Evolutionary conservation across 495 filamentous ascomycete genomes (phyloP).

Genomic region (Niebla homalea): DNA sequence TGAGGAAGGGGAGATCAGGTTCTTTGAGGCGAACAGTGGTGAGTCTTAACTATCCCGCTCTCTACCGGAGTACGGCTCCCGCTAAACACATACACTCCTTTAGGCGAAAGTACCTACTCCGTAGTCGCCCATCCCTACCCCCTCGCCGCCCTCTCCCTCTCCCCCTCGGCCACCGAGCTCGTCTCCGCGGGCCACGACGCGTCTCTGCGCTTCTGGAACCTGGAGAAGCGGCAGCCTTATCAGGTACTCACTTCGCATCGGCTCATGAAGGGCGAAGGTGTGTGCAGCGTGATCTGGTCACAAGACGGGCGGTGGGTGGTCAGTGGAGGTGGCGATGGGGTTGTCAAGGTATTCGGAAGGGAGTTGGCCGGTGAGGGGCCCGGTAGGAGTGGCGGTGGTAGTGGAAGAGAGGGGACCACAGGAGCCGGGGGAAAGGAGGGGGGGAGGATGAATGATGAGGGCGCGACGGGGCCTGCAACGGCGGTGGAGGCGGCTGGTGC

Average conservation of each 20-base stretch:
- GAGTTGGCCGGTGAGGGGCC: constrained; percentile 18
- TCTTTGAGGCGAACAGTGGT: constrained; percentile 99
- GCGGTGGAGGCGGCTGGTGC: no score
- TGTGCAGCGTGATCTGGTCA: constrained; percentile 87
- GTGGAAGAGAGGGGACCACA: neutral
- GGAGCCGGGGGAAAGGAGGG: no score
- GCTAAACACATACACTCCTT: neutral
- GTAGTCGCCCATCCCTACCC: constrained; percentile 94
- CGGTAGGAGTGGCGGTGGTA: neutral
- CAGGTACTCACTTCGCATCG: constrained; percentile 89
- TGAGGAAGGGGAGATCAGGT: constrained; percentile 86
- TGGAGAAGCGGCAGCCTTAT: constrained; percentile 84
- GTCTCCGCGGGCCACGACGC: constrained; percentile 95
- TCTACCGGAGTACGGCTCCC: neutral
- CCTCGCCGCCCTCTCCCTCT: constrained; percentile 80
- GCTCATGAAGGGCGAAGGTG: constrained; percentile 86
- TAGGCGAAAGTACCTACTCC: constrained; percentile 97
- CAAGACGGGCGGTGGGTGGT: constrained; percentile 90
- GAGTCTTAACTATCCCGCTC: constrained; percentile 30
- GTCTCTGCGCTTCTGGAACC: constrained; percentile 88
- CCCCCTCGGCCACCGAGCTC: constrained; percentile 83
- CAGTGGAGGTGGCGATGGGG: constrained; percentile 87
- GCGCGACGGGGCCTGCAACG: no score
- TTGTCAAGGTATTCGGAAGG: constrained; percentile 87
- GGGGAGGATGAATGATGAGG: no score